Evolutionary conservation across 371 early-diverging fungal species (phyloP), one percentile per base, ranked within the genome.

Genomic region (Lichtheimia ramosa): DNA sequence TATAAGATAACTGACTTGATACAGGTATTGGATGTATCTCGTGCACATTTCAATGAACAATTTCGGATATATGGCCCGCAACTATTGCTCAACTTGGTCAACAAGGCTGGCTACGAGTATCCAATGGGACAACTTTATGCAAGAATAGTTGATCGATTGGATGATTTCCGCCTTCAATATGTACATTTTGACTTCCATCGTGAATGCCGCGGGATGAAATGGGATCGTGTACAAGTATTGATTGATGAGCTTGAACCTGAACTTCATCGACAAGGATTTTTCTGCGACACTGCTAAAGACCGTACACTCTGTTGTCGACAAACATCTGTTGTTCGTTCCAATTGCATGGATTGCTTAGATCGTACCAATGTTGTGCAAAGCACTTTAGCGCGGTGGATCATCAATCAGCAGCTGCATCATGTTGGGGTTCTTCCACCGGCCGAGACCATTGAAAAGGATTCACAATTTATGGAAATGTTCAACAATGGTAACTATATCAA

Each of bases 331-430:
- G 80, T 96, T 3, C 87, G 99, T 48, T 92, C 98, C 3, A 99
- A 99, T 71, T 99, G 99, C 71, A 97, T 99, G 89, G 99, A 99
- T 79, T 99, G 99, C 68, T 75, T 99, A 34, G 99, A 99, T 73
- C 86, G 99, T 64, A 99, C 99, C 28, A 99, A 99, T 70, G 96
- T 99, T 0, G 95, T 97, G 1, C 99, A 99, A 69, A 91, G 89
- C 27, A 88, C 92, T 14, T 63, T 97, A 14, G 94, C 92, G 3
- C 80, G 90, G 41, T 72, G 78, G 59, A 69, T 88, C 0, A 70
- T 94, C 34, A 83, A 79, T 39, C 67, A 71, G 27, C 92, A 93
- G 56, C 66, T 93, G 41, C 82, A 84, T 15, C 82, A 84, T 2
- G 51, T 82, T 0, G 84, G 83, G n/a, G 71, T 92, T 18, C 63